These are phyloP conservation scores for Podaxis sp. DNA, from an alignment of 768 basidiomycete species.

Conservation along the genomic window DNA sequence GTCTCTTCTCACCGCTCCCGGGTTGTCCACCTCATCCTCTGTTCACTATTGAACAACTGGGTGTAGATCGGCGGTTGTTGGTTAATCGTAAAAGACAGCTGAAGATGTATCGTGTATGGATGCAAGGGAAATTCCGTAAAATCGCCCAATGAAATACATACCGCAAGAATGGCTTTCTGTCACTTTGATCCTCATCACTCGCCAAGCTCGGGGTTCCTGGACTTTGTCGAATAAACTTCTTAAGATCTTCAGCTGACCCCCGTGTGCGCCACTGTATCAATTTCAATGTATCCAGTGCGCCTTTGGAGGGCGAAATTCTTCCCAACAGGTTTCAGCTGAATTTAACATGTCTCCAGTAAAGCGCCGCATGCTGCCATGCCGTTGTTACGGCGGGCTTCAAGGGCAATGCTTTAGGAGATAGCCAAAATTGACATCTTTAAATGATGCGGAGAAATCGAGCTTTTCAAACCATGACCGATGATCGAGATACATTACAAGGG, in stretches of 20 bases:
- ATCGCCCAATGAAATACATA: conserved; percentile 34
- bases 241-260: background rate
- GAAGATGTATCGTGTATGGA: conserved; percentile 97
- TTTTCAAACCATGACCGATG: background rate
- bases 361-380: no score
- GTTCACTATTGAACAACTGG: conserved; percentile 81
- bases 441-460: no score
- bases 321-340: no score
- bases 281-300: background rate
- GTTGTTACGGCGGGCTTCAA: no score
- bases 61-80: conserved; percentile 84
- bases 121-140: conserved; percentile 83
- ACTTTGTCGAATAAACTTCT: background rate
- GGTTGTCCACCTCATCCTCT: conserved; percentile 51
- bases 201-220: background rate
- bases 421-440: no score
- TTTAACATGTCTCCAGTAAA: no score
- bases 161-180: background rate
- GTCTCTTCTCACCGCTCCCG: conserved; percentile 31
- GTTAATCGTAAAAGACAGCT: conserved; percentile 92
- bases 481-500: background rate
- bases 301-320: no score
- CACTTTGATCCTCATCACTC: background rate
- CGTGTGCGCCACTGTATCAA: background rate
- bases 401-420: no score